Evolutionary conservation across 345 rosid species (phyloP).

Genomic region (Pistacia vera): DNA sequence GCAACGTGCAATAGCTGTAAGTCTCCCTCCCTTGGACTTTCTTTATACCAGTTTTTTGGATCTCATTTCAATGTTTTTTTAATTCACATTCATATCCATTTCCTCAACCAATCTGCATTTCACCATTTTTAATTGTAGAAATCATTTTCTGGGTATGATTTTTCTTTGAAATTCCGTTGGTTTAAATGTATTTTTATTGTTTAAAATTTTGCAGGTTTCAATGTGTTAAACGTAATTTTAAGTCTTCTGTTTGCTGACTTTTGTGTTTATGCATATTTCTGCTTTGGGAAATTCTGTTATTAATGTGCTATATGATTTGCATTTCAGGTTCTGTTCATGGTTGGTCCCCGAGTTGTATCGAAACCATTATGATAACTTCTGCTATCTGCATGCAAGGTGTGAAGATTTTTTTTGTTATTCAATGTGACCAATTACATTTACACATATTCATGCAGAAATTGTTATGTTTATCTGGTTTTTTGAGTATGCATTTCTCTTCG

Average conservation of each 20-base stretch:
- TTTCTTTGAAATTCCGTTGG: not conserved
- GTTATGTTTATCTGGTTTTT: not conserved
- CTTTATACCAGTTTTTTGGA: too few relatives aligned
- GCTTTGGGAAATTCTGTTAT: not conserved
- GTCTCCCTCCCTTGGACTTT: not conserved
- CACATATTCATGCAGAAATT: too few relatives aligned
- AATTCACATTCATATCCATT: too few relatives aligned
- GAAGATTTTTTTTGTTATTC: too few relatives aligned
- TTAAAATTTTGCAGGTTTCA: too few relatives aligned
- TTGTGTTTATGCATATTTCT: not conserved
- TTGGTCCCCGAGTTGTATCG: not conserved
- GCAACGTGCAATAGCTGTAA: slow-evolving; percentile 22
- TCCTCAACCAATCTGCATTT: too few relatives aligned
- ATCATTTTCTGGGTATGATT: not conserved
- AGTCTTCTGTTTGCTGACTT: not conserved
- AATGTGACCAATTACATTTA: not conserved
- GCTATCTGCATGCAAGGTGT: slow-evolving; percentile 4
- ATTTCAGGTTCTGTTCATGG: not conserved
- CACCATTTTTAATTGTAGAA: not conserved
- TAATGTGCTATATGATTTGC: slow-evolving; percentile 2
- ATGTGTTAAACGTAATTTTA: too few relatives aligned
- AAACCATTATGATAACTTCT: not conserved
- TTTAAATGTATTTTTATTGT: not conserved
- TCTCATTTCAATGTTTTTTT: too few relatives aligned
- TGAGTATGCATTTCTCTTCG: not conserved